Base-by-base conservation (phyloP, 1,139 yeast species). In the Kodamaea anthophila region DNA sequence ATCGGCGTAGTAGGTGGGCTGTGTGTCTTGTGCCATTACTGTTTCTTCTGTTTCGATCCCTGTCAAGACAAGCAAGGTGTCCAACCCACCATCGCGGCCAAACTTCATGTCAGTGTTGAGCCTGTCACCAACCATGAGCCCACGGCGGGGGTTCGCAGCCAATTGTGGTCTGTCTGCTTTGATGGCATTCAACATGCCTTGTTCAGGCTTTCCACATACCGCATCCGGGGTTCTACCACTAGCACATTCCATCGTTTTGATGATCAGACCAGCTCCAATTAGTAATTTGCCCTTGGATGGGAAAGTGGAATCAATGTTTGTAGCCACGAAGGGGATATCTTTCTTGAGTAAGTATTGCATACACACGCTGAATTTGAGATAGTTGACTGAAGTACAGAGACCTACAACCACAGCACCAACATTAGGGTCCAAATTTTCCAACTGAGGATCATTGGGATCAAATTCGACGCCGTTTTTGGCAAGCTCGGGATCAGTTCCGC, bases 121-220 rank as follows among this genome's bases (percentile, higher is more conserved):
- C 39, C 98, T 70, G 54, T 91, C 99, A 16, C 99, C 99, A 39
- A 91, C 75, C 97, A 91, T 91, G 42, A 91, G 70, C 6, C 95
- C 82, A 35, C 74, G 68, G 9, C 61, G 47, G 23, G 85, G 80
- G 36, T 76, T 74, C 22, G 74, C 60, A 13, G 57, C 51, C 30
- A 66, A 49, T 1, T 50, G 57, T 0, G 60, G 62, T 46, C 76
- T 71, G 29, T 78, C 79, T 6, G 85, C 83, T 39, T 80, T 75
- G 50, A 91, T 84, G 14, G 94, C 79, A 49, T 86, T 84, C 79
- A 91, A 74, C 96, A 91, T 88, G 30, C 82, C 79, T 42, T 74
- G 77, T 34, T 81, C 78, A 11, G 98, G 98, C 53, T 91, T 91
- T 30, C 98, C 98, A 46, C 96, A 82, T 13, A 65, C 51, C 1